Evolutionary conservation across 2,329 filamentous ascomycete species (phyloP), one percentile per base, ranked within the genome.

Genomic region (Ceratocystis ficicola): DNA sequence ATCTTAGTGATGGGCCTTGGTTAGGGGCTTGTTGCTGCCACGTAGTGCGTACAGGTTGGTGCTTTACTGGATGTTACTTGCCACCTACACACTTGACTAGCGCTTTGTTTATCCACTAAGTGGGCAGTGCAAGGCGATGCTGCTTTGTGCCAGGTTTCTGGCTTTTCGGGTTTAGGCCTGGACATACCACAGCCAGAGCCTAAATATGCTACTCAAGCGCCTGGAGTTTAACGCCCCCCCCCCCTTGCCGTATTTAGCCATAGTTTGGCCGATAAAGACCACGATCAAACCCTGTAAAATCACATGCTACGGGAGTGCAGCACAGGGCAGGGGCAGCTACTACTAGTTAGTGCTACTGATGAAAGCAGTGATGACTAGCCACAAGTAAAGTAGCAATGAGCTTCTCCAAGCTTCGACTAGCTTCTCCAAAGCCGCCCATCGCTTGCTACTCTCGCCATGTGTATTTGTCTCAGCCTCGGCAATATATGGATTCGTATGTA

Each of bases 21-120:
- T 28, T 32, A 30, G 52, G 52, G 52, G 52, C 52, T 5, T 30
- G n/a, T 57, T 57, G 17, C 52, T 57, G 52, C 52, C 52, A 57
- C 52, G 52, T 57, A 57, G 52, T 57, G 22, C 25, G 17, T 15
- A 30, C 48, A 52, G 8, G 8, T 5, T 10, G 6, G 8, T 22
- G 5, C 20, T n/a, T 48, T 48, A 22, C 20, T 48, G 46, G 17
- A 8, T 20, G 46, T 48, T 48, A 22, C 46, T 48, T n/a, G 17
- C 46, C 46, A n/a, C 46, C 46, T 22, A 48, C 46, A n/a, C 20
- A 48, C 20, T 48, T n/a, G 17, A 10, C 17, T 22, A 48, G 46
- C 46, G 20, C 20, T n/a, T 48, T 48, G 46, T 22, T 41, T 41
- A 41, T 41, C 36, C 36, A 41, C 36, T 41, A 15, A 41, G 36